Base-by-base conservation (phyloP, 2,329 filamentous ascomycete species). In the Neofusicoccum laricinum region DNA sequence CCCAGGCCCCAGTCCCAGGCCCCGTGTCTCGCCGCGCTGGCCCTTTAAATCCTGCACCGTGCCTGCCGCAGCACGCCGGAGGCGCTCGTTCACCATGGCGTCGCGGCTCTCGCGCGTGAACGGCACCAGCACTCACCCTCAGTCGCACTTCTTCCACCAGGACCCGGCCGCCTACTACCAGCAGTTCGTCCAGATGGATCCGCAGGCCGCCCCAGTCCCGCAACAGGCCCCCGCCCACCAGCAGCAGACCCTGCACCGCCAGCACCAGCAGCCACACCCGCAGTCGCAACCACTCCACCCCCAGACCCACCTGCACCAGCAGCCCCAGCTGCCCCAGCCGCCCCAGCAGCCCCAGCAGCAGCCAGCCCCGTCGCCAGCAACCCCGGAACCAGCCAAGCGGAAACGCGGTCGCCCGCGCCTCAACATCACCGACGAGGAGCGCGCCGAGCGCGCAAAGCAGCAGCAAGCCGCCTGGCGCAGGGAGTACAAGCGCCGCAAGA, bases 341-440 rank as follows among this genome's bases (percentile, higher is more conserved):
- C 58, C 49, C 4, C 45, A 30, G 14, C 40, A 59, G 32, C 21
- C 12, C 3, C 21, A 34, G 11, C 58, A 50, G 46, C 21, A 32
- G 3, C 46, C 38, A 10, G 14, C n/a, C 10, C 11, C 59, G 7
- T 10, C 12, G 6, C 25, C 59, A 12, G 21, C 32, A 38, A 63
- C 36, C 19, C 46, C 59, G 7, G 61, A 63, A 11, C 61, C 61
- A n/a, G 25, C 30, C 48, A 55, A 55, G 40, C 38, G 61, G n/a
- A 64, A 64, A 34, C 62, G 62, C 32, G 62, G 62, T 41, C 62
- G 62, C 15, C 62, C 62, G 41, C 62, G 62, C 62, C 62, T 64
- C 50, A 58, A 64, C 62, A 38, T 64, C 41, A 64, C 50, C 32
- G 62, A 64, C 15, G 50, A 57, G 50, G 62, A 64, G 62, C 62